A percentile compares a stretch with the other conserved stretches of the same genome.
These are phyloP conservation scores for Mucor ambiguus DNA, from an alignment of 371 early-diverging fungal genomes.

Conservation along the genomic window DNA sequence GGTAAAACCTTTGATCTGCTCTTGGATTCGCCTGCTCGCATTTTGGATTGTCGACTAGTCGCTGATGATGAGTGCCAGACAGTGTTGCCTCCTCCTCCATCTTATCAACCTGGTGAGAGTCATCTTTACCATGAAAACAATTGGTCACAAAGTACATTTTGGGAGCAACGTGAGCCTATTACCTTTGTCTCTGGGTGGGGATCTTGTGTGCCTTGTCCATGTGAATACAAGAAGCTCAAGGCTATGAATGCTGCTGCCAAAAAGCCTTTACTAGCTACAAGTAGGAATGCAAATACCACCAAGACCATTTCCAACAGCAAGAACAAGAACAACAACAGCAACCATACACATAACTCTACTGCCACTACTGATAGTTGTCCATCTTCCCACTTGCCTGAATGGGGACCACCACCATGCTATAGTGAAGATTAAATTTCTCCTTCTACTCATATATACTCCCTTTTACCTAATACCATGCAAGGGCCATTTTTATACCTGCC, in stretches of 20 bases:
- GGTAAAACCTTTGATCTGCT: conserved; percentile 28
- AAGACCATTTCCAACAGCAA: background rate
- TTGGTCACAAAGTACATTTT: conserved; percentile 24
- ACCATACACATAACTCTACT: background rate
- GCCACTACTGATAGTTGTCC: background rate
- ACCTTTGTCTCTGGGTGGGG: conserved; percentile 38
- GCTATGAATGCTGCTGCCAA: background rate
- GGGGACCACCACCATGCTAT: conserved; percentile 32
- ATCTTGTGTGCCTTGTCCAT: conserved; percentile 37
- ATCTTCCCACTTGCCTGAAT: conserved; percentile 21
- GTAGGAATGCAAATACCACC: background rate
- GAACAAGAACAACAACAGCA: conserved; percentile 6
- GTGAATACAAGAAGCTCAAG: conserved; percentile 25
- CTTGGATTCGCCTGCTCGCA: conserved; percentile 36
- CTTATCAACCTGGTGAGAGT: conserved; percentile 66
- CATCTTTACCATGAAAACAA: conserved; percentile 5
- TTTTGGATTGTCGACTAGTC: conserved; percentile 46
- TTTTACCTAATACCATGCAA: background rate
- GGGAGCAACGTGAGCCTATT: conserved; percentile 44
- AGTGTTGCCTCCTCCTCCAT: conserved; percentile 84
- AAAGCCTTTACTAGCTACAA: background rate
- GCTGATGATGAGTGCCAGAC: conserved; percentile 67
- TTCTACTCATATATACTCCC: background rate
- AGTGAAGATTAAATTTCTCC: conserved; percentile 15
- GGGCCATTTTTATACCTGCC: background rate